Percentiles rank a stretch among this genome's conserved stretches.
Evolutionary conservation across 495 filamentous ascomycete species (phyloP).

Genomic region (Cryomyces antarcticus): DNA sequence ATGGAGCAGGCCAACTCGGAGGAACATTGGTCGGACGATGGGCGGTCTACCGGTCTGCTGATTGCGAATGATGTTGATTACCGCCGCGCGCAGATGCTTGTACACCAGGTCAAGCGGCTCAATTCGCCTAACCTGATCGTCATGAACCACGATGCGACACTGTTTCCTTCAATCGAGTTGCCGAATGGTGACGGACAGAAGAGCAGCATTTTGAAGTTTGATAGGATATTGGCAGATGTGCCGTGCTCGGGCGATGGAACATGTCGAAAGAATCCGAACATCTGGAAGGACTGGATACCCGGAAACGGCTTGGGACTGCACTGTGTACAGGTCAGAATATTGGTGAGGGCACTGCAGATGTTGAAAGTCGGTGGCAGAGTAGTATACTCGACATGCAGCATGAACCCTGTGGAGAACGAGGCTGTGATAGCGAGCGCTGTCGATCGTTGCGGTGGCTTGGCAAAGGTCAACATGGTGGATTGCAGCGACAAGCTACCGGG

Average conservation of each 20-base stretch:
- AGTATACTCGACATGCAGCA: slow-evolving; percentile 92
- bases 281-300: slow-evolving; percentile 90
- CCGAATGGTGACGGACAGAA: slow-evolving; percentile 35
- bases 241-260: slow-evolving; percentile 95
- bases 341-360: slow-evolving; percentile 89
- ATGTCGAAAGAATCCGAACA: slow-evolving; percentile 65
- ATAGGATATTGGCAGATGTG: slow-evolving; percentile 88
- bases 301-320: slow-evolving; percentile 68
- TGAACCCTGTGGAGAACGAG: slow-evolving; percentile 96
- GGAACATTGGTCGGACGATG: slow-evolving; percentile 49
- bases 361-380: slow-evolving; percentile 83
- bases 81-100: slow-evolving; percentile 85
- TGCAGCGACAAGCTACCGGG: slow-evolving; percentile 55
- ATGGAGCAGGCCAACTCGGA: slow-evolving; percentile 27
- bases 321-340: slow-evolving; percentile 65
- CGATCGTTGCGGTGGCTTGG: slow-evolving; percentile 66
- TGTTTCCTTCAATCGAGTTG: slow-evolving; percentile 79
- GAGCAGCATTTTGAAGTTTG: slow-evolving; percentile 72
- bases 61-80: slow-evolving; percentile 94
- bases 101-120: slow-evolving; percentile 90
- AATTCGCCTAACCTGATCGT: slow-evolving; percentile 94
- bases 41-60: slow-evolving; percentile 71
- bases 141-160: slow-evolving; percentile 91
- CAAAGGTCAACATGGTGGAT: slow-evolving; percentile 67
- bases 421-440: slow-evolving; percentile 76